Evolutionary conservation across 2,329 filamentous ascomycete genomes (phyloP).

Genomic region (Penicillium sp.): DNA sequence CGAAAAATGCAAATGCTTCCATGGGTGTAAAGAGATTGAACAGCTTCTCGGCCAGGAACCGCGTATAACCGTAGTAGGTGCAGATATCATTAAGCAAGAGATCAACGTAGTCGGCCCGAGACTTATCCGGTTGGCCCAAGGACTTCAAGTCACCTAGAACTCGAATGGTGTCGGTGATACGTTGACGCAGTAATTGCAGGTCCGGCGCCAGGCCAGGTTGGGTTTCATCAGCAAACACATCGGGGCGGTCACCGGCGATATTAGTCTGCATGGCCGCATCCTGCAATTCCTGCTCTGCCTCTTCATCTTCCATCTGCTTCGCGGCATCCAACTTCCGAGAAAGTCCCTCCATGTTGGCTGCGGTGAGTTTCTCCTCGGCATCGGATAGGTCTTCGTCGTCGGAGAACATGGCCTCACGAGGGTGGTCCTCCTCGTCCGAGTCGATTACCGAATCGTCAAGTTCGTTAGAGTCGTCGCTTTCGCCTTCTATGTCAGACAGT

Average conservation of each 20-base stretch:
- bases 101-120: constrained; percentile 78
- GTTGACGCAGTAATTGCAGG: constrained; percentile 75
- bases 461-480: constrained; percentile 52
- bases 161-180: constrained; percentile 89
- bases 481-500: constrained; percentile 52
- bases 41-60: constrained; percentile 92
- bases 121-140: constrained; percentile 70
- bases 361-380: constrained; percentile 82
- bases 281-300: constrained; percentile 77
- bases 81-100: constrained; percentile 89
- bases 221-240: constrained; percentile 57
- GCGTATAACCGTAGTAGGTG: constrained; percentile 93
- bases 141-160: constrained; percentile 84
- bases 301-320: constrained; percentile 69
- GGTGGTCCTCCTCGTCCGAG: constrained; percentile 59
- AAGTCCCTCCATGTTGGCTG: constrained; percentile 90
- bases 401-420: constrained; percentile 73
- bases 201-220: constrained; percentile 70
- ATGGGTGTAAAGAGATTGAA: constrained; percentile 85
- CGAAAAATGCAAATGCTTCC: constrained; percentile 97
- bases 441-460: constrained; percentile 57
- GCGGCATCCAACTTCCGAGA: constrained; percentile 77
- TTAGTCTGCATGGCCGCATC: constrained; percentile 88
- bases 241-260: constrained; percentile 69
- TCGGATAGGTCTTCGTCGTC: constrained; percentile 89